These are phyloP conservation scores for Calonectria naviculata DNA, from an alignment of 2,329 filamentous ascomycete genomes.

Conservation along the genomic window DNA sequence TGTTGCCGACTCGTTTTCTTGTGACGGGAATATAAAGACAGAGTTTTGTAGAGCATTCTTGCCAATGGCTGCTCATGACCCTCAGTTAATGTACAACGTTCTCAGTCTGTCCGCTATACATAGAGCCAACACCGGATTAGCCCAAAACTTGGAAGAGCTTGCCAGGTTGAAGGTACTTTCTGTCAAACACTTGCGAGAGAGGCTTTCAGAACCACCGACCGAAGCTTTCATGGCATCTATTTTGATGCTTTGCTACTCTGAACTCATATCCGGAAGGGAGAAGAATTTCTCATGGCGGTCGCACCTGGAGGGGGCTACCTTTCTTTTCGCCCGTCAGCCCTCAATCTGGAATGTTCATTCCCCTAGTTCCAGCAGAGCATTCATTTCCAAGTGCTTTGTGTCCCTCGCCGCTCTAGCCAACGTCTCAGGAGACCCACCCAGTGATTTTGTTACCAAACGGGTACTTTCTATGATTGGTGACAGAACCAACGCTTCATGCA, in stretches of 20 bases:
- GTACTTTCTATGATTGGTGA: neutral
- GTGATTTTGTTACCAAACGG: neutral
- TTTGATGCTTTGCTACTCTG: constrained; percentile 11
- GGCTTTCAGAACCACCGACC: neutral
- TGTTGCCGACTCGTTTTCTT: constrained; percentile 9
- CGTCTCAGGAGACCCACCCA: neutral
- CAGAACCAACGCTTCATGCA: neutral
- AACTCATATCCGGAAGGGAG: neutral
- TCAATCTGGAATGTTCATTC: neutral
- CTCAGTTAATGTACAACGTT: neutral
- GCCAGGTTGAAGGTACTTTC: neutral
- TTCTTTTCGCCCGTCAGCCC: neutral
- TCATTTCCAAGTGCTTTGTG: constrained; percentile 11
- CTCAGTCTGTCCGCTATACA: constrained; percentile 5
- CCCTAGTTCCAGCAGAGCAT: neutral
- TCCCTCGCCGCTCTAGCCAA: constrained; percentile 4
- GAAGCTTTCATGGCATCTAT: constrained; percentile 1
- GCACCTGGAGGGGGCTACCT: constrained; percentile 8
- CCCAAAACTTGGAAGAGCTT: neutral
- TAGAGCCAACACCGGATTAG: neutral
- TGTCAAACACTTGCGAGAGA: neutral
- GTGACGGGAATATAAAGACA: neutral
- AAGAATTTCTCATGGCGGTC: constrained; percentile 1
- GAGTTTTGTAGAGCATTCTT: neutral
- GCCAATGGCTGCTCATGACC: neutral